These are phyloP conservation scores for Brasenia schreberi DNA, from an alignment of 164 flowering plant genomes.

Conservation along the genomic window DNA sequence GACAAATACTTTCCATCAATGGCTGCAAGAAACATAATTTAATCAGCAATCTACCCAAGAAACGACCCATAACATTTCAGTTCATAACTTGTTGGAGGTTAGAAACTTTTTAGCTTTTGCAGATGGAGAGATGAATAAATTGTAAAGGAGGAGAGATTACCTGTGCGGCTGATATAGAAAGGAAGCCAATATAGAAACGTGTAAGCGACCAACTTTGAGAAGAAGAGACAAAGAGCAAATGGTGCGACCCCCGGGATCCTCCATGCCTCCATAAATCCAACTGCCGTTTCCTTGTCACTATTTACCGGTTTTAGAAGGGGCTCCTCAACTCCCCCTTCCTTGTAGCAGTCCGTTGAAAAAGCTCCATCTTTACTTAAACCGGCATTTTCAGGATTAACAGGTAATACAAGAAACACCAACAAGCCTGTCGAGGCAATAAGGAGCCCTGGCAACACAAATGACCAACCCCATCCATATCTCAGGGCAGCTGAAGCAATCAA, in stretches of 20 bases:
- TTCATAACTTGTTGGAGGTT: neutral
- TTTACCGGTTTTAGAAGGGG: constrained; percentile 28
- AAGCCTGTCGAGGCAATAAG: constrained; percentile 48
- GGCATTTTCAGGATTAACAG: constrained; percentile 60
- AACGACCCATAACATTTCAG: neutral
- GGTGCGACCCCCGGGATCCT: constrained; percentile 92
- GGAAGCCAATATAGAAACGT: constrained; percentile 99
- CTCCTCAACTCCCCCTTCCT: constrained; percentile 26
- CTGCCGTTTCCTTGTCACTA: constrained; percentile 24
- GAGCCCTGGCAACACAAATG: constrained; percentile 77
- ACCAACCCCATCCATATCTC: constrained; percentile 97
- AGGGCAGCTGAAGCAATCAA: constrained; percentile 62
- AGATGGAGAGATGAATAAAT: neutral
- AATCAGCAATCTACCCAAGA: neutral
- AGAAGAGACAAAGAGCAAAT: constrained; percentile 91
- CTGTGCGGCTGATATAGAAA: constrained; percentile 83
- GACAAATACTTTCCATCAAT: constrained; percentile 58
- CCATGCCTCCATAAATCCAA: constrained; percentile 91
- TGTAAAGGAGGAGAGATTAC: constrained; percentile 15
- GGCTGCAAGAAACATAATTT: constrained; percentile 23
- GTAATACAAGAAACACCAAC: constrained; percentile 49
- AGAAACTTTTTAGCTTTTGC: neutral
- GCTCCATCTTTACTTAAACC: constrained; percentile 32
- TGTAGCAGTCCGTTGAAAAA: constrained; percentile 19
- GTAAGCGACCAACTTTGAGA: constrained; percentile 86